Evolutionary conservation across 306 rosid species (phyloP), one percentile per base, ranked within the genome.

Genomic region (Medicago lupulina): DNA sequence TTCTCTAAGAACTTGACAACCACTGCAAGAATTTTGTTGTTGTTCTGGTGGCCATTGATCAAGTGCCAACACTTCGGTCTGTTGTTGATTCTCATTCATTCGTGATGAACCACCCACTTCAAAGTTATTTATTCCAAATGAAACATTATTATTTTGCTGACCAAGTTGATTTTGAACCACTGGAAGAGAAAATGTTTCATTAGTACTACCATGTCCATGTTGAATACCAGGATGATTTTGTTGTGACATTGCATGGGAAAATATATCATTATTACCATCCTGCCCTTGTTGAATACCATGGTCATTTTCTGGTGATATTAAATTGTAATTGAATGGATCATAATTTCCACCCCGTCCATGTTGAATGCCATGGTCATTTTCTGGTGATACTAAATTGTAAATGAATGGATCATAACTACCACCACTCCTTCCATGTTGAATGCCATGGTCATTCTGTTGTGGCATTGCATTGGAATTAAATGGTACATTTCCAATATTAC

Each of bases 1-100:
- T 85, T 85, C 89, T 76, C 97, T 87, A 1, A 93, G 89, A n/a
- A 91, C 87, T 25, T 71, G 82, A 82, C 98, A 89, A 49, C 83
- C 80, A 80, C 81, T 84, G 36, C 96, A 93, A n/a, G 39, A 21
- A 67, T 78, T 76, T 8, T 89, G 96, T 1, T 17, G 1, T 2
- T 82, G 80, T 2, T 25, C 14, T 0, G 44, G 47, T 9, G 96
- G 93, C 88, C 89, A 78, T 55, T 25, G 1, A 4, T 28, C 2
- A 46, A 76, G 67, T 21, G 67, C 0, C 0, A 14, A 1, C 25
- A 64, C 16, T 1, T 25, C 7, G 7, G 9, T 58, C 10, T 11
- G 36, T 59, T 50, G 49, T 59, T 50, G 49, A 43, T 57, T 14
- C 17, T 14, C 74, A 19, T 71, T 75, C 34, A 40, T 7, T 41